phyloP scores from a whole-genome alignment of 306 rosid genomes.

The Casuarina cunninghamiana region DNA sequence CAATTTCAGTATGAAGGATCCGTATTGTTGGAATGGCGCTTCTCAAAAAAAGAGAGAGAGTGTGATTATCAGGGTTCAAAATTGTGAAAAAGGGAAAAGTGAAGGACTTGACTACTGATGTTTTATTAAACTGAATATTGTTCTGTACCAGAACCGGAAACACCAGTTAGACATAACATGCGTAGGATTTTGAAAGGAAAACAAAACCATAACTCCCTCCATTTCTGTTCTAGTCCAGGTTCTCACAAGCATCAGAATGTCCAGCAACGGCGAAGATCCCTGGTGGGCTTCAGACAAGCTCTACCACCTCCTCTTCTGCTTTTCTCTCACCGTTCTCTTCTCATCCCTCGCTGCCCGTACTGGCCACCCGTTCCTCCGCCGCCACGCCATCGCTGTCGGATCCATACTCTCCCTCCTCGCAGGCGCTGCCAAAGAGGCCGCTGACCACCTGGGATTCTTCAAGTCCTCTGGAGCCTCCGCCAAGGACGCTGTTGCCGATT shows the following conservation, averaged over 20 bases:
- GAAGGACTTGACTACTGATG: too few relatives aligned
- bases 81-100: too few relatives aligned
- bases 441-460: constrained; percentile 75
- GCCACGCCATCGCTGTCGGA: constrained; percentile 47
- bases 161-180: too few relatives aligned
- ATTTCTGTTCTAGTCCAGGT: too few relatives aligned
- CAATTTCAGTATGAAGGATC: background rate
- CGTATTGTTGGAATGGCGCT: background rate
- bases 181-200: too few relatives aligned
- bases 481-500: constrained; percentile 63
- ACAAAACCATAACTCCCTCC: too few relatives aligned
- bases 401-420: constrained; percentile 57
- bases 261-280: constrained; percentile 31
- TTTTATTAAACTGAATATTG: too few relatives aligned
- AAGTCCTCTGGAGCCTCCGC: constrained; percentile 70
- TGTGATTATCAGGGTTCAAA: too few relatives aligned
- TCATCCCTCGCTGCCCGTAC: constrained; percentile 42
- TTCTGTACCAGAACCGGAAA: too few relatives aligned
- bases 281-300: constrained; percentile 70
- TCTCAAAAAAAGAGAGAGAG: too few relatives aligned
- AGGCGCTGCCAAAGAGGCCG: constrained; percentile 83
- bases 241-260: background rate
- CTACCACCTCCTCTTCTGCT: constrained; percentile 56
- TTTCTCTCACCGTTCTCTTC: constrained; percentile 54
- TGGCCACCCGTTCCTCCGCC: constrained; percentile 56